Evolutionary conservation across 768 basidiomycete species (phyloP), one percentile per base, ranked within the genome.

Genomic region (Macrocybe gigantea): DNA sequence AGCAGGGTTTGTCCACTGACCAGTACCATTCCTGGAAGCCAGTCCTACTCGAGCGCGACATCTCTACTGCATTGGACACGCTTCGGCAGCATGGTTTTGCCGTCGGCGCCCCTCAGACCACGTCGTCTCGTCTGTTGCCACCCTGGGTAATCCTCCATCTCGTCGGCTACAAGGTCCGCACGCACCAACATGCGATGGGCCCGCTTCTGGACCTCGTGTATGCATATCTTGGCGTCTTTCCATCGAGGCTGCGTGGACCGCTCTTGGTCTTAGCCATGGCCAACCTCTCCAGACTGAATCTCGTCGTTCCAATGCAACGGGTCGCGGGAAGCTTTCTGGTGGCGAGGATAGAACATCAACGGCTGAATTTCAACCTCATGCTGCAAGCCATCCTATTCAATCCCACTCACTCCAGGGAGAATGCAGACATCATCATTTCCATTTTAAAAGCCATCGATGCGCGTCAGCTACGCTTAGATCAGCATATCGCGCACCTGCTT

Each of bases 81-180:
- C 32, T 72, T 5, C 51, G 50, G 29, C 29, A 47, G 31, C 32
- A 44, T 7, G 51, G 47, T 3, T 30, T 41, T 34, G n/a, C 13
- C 22, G 36, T 11, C 13, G 39, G 15, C n/a, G 33, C 37, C 33
- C 33, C n/a, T 32, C 22, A 22, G 1, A 4, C 22, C 22, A 22
- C 1, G 22, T 22, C 22, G 4, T 22, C 4, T 22, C 22, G 22
- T 22, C 22, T 22, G 4, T 45, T 67, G 9, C 83, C 84, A 0
- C 53, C 70, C 0, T 86, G 82, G 82, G 62, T 82, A n/a, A 58
- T 75, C 8, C 61, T 85, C 31, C 69, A 73, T 39, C 64, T 84
- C 37, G 62, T 75, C 11, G 63, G 59, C 3, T 71, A 70, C 61
- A 76, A 72, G 58, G 66, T 81, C 8, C 64, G 58, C n/a, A 72